phyloP scores from a whole-genome alignment of 441 rosid species.

The Mallotus japonicus region DNA sequence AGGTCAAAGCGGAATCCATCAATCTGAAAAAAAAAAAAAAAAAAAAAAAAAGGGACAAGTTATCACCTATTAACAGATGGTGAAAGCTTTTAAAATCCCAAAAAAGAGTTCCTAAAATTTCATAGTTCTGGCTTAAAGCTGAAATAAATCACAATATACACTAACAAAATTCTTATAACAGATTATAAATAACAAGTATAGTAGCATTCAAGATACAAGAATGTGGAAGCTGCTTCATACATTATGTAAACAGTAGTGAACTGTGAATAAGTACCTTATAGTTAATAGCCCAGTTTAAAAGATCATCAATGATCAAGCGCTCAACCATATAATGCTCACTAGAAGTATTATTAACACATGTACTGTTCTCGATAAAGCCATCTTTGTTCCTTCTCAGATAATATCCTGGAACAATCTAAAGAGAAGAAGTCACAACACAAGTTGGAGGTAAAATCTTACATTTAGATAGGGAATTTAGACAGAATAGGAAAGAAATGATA shows the following conservation, averaged over 20 bases:
- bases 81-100: slow-evolving; percentile 11
- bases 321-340: slow-evolving; percentile 98
- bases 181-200: slow-evolving; percentile 3
- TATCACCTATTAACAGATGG: slow-evolving; percentile 24
- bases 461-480: too few species aligned
- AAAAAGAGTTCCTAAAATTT: neutral
- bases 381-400: slow-evolving; percentile 84
- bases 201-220: neutral
- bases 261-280: slow-evolving; percentile 63
- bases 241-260: neutral
- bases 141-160: neutral
- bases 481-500: too few species aligned
- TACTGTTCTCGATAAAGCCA: slow-evolving; percentile 82
- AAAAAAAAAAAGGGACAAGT: slow-evolving; percentile 7
- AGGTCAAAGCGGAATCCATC: slow-evolving; percentile 98
- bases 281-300: slow-evolving; percentile 76
- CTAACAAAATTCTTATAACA: neutral
- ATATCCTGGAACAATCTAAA: slow-evolving; percentile 97
- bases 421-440: slow-evolving; percentile 22
- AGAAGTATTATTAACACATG: slow-evolving; percentile 93
- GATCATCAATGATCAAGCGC: slow-evolving; percentile 84
- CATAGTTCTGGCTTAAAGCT: neutral
- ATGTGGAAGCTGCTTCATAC: neutral
- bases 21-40: slow-evolving; percentile 47
- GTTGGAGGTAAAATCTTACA: neutral